Evolutionary conservation across 257 asterid genomes (phyloP).

Genomic region (Capsicum chinense): DNA sequence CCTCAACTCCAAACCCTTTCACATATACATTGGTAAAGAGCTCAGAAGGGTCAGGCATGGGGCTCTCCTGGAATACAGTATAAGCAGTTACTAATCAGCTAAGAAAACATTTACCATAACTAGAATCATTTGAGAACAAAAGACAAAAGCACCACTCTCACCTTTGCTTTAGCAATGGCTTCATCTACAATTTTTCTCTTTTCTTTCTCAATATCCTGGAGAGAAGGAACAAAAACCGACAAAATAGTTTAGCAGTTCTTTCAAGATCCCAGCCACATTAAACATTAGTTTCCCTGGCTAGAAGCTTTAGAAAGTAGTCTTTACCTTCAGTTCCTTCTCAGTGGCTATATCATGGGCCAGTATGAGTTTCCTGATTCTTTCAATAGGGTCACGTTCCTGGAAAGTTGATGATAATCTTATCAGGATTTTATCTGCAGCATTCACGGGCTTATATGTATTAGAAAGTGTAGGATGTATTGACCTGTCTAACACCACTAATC

Average conservation of each 20-base stretch:
- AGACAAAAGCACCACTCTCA: constrained; percentile 39
- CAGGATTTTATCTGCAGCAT: neutral
- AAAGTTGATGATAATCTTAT: constrained; percentile 24
- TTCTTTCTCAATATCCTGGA: constrained; percentile 89
- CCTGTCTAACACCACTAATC: constrained; percentile 94
- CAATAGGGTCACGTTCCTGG: constrained; percentile 97
- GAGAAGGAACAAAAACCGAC: constrained; percentile 1
- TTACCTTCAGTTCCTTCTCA: constrained; percentile 91
- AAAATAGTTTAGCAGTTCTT: constrained; percentile 6
- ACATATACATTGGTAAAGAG: constrained; percentile 82
- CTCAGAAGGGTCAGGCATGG: constrained; percentile 93
- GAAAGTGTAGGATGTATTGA: constrained; percentile 31
- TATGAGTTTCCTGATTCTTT: constrained; percentile 86
- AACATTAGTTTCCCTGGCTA: constrained; percentile 22
- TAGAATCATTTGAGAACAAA: constrained; percentile 3
- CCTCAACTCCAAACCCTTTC: constrained; percentile 90
- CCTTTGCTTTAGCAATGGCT: constrained; percentile 98
- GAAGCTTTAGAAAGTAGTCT: constrained; percentile 22
- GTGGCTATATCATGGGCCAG: constrained; percentile 76
- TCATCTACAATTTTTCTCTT: constrained; percentile 85
- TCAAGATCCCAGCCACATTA: neutral
- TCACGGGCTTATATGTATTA: neutral
- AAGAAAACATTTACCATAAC: constrained; percentile 20
- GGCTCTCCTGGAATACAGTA: constrained; percentile 72
- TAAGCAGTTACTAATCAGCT: constrained; percentile 11